A percentile compares a stretch with the other conserved stretches of the same genome.
phyloP scores from a whole-genome alignment of 2,329 filamentous ascomycete genomes.

The Trichoderma brevicompactum region DNA sequence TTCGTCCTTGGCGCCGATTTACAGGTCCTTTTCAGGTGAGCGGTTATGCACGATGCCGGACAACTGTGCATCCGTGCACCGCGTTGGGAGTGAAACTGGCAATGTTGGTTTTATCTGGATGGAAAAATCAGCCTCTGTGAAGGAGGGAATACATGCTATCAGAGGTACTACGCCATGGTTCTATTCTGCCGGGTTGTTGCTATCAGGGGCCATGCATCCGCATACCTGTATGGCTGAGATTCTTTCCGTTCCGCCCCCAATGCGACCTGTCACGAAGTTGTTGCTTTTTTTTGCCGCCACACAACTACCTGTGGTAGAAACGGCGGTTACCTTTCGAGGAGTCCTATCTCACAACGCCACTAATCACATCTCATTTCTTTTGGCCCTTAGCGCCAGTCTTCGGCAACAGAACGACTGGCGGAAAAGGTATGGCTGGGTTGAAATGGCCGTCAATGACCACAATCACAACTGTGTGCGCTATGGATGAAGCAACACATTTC shows the following conservation, averaged over 20 bases:
- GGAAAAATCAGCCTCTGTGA: background rate
- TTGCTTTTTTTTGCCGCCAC: background rate
- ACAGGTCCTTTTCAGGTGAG: background rate
- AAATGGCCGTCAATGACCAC: too few relatives aligned
- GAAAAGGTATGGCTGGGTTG: background rate
- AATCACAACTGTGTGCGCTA: too few relatives aligned
- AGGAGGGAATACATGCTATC: too few relatives aligned
- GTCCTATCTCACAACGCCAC: background rate
- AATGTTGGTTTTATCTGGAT: background rate
- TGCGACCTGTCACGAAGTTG: conserved; percentile 7
- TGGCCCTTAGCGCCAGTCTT: background rate
- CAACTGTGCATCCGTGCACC: conserved; percentile 10
- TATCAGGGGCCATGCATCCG: background rate
- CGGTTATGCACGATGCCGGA: background rate
- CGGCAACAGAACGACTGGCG: background rate
- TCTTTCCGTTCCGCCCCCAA: conserved; percentile 7
- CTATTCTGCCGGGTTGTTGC: background rate
- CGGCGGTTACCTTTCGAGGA: background rate
- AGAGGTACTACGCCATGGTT: too few relatives aligned
- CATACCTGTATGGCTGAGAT: conserved; percentile 4
- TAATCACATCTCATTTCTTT: background rate
- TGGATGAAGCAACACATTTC: too few relatives aligned
- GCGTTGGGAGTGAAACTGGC: background rate
- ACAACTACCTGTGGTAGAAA: background rate
- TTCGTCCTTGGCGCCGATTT: background rate